Percentiles rank a stretch among this genome's conserved stretches.
Evolutionary conservation across 805 yeast genomes (phyloP).

Genomic region (Trichomonascus vanleenenianus): DNA sequence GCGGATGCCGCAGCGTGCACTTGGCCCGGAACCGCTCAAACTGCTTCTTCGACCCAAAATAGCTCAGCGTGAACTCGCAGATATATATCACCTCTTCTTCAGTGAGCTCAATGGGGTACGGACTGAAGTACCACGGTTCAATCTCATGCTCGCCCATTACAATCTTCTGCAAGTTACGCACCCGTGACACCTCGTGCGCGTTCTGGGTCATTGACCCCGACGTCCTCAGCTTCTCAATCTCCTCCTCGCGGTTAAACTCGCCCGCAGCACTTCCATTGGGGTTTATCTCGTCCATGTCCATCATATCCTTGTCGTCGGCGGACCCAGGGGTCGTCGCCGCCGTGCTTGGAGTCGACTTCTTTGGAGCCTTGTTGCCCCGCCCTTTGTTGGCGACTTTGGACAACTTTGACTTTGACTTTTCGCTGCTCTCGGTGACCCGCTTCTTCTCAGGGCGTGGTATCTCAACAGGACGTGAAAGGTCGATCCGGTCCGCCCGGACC

Average conservation of each 20-base stretch:
- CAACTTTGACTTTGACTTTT: constrained; percentile 4
- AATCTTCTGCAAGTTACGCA: constrained; percentile 70
- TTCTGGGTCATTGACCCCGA: constrained; percentile 98
- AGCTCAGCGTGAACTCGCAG: constrained; percentile 84
- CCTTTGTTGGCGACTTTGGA: constrained; percentile 7
- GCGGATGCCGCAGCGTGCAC: constrained; percentile 89
- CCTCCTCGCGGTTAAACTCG: constrained; percentile 79
- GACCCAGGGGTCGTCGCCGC: constrained; percentile 26
- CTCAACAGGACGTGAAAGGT: constrained; percentile 59
- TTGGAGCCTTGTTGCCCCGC: constrained; percentile 26
- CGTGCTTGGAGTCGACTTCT: constrained; percentile 23
- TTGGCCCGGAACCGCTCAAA: constrained; percentile 87
- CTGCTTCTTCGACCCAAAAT: constrained; percentile 82
- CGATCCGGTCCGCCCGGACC: constrained; percentile 68
- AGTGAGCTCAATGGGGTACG: constrained; percentile 90
- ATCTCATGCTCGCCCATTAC: constrained; percentile 85
- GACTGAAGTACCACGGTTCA: constrained; percentile 99
- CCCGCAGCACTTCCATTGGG: constrained; percentile 75
- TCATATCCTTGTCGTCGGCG: constrained; percentile 57
- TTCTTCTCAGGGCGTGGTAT: constrained; percentile 56
- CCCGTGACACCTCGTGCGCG: constrained; percentile 77
- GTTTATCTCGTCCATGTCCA: constrained; percentile 77
- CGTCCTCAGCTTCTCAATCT: constrained; percentile 82
- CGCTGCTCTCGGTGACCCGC: constrained; percentile 24
- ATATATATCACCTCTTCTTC: constrained; percentile 86